phyloP scores from a whole-genome alignment of 2,329 filamentous ascomycete species.

The Colletotrichum navitas region DNA sequence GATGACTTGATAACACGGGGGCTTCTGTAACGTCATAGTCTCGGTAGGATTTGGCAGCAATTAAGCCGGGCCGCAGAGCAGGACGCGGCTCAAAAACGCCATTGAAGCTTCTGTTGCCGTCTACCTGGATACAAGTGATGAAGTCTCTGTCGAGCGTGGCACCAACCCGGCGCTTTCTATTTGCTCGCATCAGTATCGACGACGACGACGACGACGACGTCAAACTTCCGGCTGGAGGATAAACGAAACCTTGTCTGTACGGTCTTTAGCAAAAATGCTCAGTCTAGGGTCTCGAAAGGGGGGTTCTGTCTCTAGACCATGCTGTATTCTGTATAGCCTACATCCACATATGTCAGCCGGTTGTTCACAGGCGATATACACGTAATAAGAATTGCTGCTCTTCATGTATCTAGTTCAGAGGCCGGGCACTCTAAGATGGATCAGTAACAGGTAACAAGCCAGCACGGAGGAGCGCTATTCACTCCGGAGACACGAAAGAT shows the following conservation, averaged over 20 bases:
- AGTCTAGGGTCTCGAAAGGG: neutral
- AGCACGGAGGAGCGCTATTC: no score
- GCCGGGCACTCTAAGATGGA: no score
- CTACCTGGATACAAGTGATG: neutral
- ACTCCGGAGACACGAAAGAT: no score
- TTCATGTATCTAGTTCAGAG: no score
- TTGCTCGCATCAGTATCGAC: no score
- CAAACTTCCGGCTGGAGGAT: neutral
- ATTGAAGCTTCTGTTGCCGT: neutral
- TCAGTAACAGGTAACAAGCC: no score
- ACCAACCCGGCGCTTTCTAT: neutral
- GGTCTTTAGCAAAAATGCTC: neutral
- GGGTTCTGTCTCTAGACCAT: neutral
- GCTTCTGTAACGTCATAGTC: neutral
- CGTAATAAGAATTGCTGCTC: no score
- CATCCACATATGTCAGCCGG: no score
- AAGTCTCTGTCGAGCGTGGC: neutral
- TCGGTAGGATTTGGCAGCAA: neutral
- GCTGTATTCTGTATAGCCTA: neutral
- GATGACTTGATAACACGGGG: constrained; percentile 36
- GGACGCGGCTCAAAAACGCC: neutral
- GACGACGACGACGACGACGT: neutral
- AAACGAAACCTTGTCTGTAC: neutral
- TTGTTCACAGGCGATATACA: no score
- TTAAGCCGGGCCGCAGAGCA: neutral